Conservation (phyloP, 179 eudicot species). For the Spergularia azorica region DNA sequence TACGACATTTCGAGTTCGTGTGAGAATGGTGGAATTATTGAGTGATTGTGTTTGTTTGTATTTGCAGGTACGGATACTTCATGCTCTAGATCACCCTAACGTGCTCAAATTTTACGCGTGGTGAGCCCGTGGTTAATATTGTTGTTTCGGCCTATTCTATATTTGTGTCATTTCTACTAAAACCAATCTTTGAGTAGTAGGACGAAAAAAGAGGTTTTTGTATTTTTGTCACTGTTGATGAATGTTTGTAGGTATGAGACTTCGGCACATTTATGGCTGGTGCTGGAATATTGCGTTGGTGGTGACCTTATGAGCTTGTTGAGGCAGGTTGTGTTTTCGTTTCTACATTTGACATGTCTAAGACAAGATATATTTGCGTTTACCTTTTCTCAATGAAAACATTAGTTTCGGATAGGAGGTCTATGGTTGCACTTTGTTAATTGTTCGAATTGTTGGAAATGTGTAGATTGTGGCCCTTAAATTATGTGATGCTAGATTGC, state of each 20-base stretch:
- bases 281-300: constrained; percentile 95
- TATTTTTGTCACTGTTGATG: not conserved
- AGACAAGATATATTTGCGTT: not conserved
- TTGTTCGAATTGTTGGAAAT: not conserved
- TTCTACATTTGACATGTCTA: not conserved
- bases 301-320: constrained; percentile 88
- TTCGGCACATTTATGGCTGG: constrained; percentile 92
- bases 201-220: too few relatives aligned
- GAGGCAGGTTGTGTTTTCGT: constrained; percentile 54
- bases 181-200: not conserved
- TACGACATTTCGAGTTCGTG: not conserved
- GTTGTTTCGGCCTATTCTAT: not conserved
- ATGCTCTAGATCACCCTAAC: constrained; percentile 75
- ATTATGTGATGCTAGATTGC: too few relatives aligned
- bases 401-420: not conserved
- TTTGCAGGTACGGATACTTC: constrained; percentile 77
- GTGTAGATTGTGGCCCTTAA: not conserved
- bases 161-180: not conserved
- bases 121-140: constrained; percentile 39
- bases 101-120: constrained; percentile 82
- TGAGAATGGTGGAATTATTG: not conserved
- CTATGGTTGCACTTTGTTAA: not conserved
- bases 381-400: not conserved
- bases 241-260: constrained; percentile 75
- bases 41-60: not conserved